Conservation (phyloP, 1,139 yeast species). For the Geotrichum histeridarum region DNA sequence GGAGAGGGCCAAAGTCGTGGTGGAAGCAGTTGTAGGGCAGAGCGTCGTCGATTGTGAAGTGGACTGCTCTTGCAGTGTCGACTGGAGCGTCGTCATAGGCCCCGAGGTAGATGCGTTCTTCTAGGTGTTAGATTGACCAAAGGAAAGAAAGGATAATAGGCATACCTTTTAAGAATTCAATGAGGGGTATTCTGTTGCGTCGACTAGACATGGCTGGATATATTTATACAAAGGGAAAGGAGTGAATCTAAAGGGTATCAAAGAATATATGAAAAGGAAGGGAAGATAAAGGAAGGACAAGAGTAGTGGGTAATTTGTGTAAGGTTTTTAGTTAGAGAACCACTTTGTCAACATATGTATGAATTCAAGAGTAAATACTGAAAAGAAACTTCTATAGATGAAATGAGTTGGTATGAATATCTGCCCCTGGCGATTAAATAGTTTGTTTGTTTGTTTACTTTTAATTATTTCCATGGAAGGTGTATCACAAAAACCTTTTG, state of each 20-base stretch:
- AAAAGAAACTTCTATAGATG: not conserved
- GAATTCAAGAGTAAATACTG: not conserved
- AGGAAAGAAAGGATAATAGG: not conserved
- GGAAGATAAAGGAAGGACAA: no score
- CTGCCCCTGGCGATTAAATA: no score
- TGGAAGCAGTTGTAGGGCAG: conserved; percentile 93
- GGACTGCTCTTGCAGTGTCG: conserved; percentile 70
- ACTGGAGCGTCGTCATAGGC: conserved; percentile 78
- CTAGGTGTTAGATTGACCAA: conserved; percentile 23
- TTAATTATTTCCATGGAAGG: no score
- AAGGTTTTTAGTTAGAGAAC: no score
- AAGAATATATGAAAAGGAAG: not conserved
- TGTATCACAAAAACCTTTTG: no score
- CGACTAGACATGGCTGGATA: not conserved
- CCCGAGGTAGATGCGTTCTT: conserved; percentile 81
- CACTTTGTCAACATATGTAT: no score
- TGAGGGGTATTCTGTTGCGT: conserved; percentile 30
- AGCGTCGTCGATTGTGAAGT: conserved; percentile 88
- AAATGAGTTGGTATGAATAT: no score
- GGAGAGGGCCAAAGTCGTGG: conserved; percentile 92
- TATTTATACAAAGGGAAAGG: not conserved
- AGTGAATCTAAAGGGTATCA: not conserved
- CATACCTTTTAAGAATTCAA: conserved; percentile 33
- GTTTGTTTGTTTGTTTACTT: no score
- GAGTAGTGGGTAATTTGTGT: no score